Conservation (phyloP, 2,329 filamentous ascomycete species). For the Penicillium sp. region DNA sequence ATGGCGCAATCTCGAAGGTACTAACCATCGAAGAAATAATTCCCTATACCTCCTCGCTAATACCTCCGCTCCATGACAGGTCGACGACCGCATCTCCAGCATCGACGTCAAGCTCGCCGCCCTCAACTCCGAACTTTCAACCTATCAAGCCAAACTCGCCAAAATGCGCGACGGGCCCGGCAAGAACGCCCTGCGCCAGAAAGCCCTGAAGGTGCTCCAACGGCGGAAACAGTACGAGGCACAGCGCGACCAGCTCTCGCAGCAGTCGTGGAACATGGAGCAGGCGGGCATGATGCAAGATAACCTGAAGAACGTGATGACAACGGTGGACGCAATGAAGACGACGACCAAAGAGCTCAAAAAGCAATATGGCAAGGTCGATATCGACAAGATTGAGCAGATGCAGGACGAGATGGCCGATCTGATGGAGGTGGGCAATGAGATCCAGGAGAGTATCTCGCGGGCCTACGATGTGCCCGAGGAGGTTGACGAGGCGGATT, state of each 20-base stretch:
- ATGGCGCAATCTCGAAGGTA: constrained; percentile 75
- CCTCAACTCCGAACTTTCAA: constrained; percentile 80
- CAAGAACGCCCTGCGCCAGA: constrained; percentile 86
- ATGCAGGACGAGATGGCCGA: constrained; percentile 99
- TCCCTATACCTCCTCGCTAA: not conserved
- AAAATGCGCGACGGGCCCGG: constrained; percentile 96
- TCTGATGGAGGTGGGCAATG: constrained; percentile 93
- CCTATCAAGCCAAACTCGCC: constrained; percentile 78
- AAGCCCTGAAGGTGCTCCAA: constrained; percentile 89
- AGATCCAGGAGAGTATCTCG: constrained; percentile 92
- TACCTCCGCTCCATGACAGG: constrained; percentile 40
- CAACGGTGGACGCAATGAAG: constrained; percentile 95
- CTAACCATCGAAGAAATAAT: constrained; percentile 12
- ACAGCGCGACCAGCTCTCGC: constrained; percentile 87
- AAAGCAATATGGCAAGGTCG: constrained; percentile 93
- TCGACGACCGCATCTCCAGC: constrained; percentile 73
- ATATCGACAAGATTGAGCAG: constrained; percentile 94
- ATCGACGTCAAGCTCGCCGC: constrained; percentile 94
- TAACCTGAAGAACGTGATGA: constrained; percentile 97
- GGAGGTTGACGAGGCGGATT: constrained; percentile 91
- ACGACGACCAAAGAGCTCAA: constrained; percentile 87
- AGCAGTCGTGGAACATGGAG: constrained; percentile 98
- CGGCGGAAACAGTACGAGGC: constrained; percentile 90
- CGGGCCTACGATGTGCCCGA: constrained; percentile 92
- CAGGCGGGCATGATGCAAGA: constrained; percentile 98